Base-by-base conservation (phyloP, 306 rosid genomes). In the Potentilla sterilis region DNA sequence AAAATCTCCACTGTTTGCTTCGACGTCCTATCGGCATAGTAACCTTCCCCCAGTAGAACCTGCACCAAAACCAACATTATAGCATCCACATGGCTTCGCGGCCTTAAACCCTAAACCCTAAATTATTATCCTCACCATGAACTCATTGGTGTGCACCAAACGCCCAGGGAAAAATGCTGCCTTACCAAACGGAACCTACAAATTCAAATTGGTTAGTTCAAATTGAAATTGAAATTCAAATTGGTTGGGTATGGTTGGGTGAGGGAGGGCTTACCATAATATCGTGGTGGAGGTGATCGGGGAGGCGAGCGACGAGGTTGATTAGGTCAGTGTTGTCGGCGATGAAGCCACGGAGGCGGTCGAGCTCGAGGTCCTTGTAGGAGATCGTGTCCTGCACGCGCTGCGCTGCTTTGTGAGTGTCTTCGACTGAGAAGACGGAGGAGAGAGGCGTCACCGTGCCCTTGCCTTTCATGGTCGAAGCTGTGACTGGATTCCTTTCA, bases 111-210 rank as follows among this genome's bases (percentile, higher is more conserved):
- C 28, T 35, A 41, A 66, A 40, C 41, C 18, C 55, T n/a, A 42
- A 43, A 12, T 14, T 15, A 72, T 52, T 28, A 40, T 34, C 79
- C 14, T 69, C 38, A 93, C 97, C 95, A 90, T 75, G 70, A 94
- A 87, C 79, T 94, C 97, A 24, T 94, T 94, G 79, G 98, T 92
- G 80, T 94, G 98, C 70, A 92, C 81, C 87, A 92, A 81, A 59
- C 96, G 90, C 52, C 98, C 98, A 0, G 98, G 98, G 76, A 94
- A 94, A 61, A 94, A 94, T 14, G 98, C 97, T 5, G 95, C 96
- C 78, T 94, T 90, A 6, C 98, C 98, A 85, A 94, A 90, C 22
- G 98, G 98, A 65, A 91, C 98, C 98, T 93, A 73, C 28, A 28
- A 68, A 54, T 1, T n/a, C 12, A 4, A 54, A 54, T 7, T 18